Percentiles rank a stretch among this genome's conserved stretches.
These are phyloP conservation scores for Zymoseptoria passerinii DNA, from an alignment of 2,329 filamentous ascomycete species.

Conservation along the genomic window DNA sequence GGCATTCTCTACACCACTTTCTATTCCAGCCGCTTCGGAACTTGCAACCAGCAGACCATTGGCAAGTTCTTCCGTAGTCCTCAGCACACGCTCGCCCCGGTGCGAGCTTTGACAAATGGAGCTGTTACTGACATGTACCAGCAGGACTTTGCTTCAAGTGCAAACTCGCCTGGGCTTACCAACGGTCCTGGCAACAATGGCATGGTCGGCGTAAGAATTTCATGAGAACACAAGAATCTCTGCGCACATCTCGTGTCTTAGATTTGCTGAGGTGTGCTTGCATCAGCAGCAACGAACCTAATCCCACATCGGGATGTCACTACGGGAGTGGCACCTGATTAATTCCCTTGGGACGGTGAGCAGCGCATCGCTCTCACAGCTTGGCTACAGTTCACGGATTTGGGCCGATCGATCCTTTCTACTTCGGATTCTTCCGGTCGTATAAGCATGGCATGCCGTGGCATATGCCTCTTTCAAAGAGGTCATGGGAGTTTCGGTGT, in stretches of 20 bases:
- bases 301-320: not conserved
- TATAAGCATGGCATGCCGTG: not conserved
- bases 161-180: conserved; percentile 13
- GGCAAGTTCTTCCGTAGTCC: not conserved
- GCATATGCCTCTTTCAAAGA: not conserved
- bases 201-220: conserved; percentile 14
- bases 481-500: not conserved
- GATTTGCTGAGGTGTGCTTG: not conserved
- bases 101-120: not conserved
- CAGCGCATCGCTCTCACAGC: not conserved
- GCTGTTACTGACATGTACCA: conserved; percentile 5
- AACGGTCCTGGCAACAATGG: conserved; percentile 3
- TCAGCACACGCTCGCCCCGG: not conserved
- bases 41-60: not conserved
- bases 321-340: not conserved
- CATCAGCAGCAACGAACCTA: not conserved
- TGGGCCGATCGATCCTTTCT: not conserved
- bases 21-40: not conserved
- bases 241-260: not conserved
- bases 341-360: not conserved
- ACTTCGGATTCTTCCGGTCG: not conserved
- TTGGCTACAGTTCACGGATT: not conserved
- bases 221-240: conserved; percentile 2
- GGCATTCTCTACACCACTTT: not conserved
- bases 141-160: conserved; percentile 14